phyloP scores from a whole-genome alignment of 2,329 filamentous ascomycete species.

The Xylariaceae sp. region DNA sequence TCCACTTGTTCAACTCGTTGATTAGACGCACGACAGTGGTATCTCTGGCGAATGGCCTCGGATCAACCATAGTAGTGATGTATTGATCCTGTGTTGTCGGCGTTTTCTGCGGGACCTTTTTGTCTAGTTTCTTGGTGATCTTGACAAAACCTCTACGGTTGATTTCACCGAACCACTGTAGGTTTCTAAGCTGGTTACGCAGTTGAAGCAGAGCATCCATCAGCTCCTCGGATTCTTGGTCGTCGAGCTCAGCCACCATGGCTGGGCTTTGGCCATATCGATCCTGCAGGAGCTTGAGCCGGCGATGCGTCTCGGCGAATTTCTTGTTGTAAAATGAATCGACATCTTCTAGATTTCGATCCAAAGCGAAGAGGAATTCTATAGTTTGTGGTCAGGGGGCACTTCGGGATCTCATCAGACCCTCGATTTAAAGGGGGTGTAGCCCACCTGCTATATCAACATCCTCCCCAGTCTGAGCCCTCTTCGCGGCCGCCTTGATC shows the following conservation, averaged over 20 bases:
- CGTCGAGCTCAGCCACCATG: constrained; percentile 66
- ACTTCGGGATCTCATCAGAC: constrained; percentile 31
- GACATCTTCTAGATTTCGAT: constrained; percentile 95
- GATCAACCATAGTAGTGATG: constrained; percentile 83
- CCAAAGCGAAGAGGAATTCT: constrained; percentile 97
- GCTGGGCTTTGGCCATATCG: constrained; percentile 74
- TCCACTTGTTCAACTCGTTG: constrained; percentile 78
- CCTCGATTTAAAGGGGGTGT: constrained; percentile 28
- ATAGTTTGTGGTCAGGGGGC: constrained; percentile 36
- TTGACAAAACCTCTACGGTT: constrained; percentile 94
- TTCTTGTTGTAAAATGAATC: constrained; percentile 97
- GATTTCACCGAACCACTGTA: constrained; percentile 97
- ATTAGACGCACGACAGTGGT: constrained; percentile 44
- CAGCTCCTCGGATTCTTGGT: constrained; percentile 85
- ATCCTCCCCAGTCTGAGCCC: constrained; percentile 61
- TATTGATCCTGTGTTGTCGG: constrained; percentile 73
- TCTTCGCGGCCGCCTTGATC: constrained; percentile 71
- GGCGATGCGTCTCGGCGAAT: constrained; percentile 74
- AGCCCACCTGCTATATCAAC: constrained; percentile 85
- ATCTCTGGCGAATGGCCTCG: constrained; percentile 79
- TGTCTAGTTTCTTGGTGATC: constrained; percentile 98
- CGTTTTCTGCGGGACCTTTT: constrained; percentile 72
- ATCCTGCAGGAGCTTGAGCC: constrained; percentile 79
- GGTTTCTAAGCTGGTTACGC: constrained; percentile 77
- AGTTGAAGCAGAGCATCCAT: constrained; percentile 86